phyloP scores from a whole-genome alignment of 805 yeast genomes.

The Candida golubevii region DNA sequence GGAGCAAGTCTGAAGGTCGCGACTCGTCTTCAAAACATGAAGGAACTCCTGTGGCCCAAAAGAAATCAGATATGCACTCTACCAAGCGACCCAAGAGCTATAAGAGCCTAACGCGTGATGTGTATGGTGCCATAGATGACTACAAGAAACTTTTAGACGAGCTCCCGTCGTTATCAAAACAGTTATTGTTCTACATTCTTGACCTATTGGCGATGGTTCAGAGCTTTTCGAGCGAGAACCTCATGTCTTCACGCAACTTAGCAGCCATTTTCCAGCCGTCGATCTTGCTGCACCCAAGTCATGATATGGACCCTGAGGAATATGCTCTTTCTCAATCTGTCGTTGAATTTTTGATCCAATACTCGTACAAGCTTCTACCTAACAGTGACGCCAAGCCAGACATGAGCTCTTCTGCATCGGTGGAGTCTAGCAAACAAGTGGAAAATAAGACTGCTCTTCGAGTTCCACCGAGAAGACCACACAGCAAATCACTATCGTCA shows the following conservation, averaged over 20 bases:
- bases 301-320: conserved; percentile 89
- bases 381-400: conserved; percentile 21
- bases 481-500: conserved; percentile 33
- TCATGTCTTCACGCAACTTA: conserved; percentile 89
- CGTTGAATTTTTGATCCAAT: conserved; percentile 83
- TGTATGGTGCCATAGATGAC: conserved; percentile 62
- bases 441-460: background rate
- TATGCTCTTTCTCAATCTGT: conserved; percentile 83
- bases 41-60: background rate
- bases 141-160: conserved; percentile 65
- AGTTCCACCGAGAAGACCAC: conserved; percentile 20
- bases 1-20: background rate
- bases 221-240: conserved; percentile 66
- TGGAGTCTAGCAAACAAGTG: conserved; percentile 12
- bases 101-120: conserved; percentile 58
- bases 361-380: conserved; percentile 77
- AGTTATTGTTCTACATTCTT: conserved; percentile 76
- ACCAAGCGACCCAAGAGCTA: conserved; percentile 40
- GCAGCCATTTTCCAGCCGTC: conserved; percentile 98
- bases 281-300: conserved; percentile 86
- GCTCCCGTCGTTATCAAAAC: conserved; percentile 75
- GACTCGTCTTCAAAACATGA: background rate
- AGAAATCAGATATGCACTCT: conserved; percentile 13
- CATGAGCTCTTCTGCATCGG: background rate
- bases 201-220: conserved; percentile 86